These are phyloP conservation scores for Neospermospora avenae DNA, from an alignment of 2,329 filamentous ascomycete species.

Conservation along the genomic window DNA sequence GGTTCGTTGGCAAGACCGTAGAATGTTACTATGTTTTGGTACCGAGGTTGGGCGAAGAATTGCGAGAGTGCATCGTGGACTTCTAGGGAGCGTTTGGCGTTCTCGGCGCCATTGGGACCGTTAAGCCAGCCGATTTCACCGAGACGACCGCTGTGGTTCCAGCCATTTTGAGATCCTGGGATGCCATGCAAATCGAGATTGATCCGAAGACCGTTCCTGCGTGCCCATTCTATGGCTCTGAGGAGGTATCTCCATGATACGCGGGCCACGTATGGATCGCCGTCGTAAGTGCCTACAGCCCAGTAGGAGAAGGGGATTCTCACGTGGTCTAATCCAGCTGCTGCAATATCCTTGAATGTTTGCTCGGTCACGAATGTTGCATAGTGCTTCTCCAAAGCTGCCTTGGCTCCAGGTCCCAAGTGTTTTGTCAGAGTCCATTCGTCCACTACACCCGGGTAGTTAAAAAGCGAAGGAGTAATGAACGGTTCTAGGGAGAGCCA, in stretches of 20 bases:
- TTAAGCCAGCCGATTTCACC: slow-evolving; percentile 85
- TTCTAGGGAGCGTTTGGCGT: slow-evolving; percentile 78
- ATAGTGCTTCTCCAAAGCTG: slow-evolving; percentile 85
- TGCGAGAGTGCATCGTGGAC: slow-evolving; percentile 81
- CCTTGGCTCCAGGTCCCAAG: slow-evolving; percentile 62
- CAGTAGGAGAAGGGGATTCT: slow-evolving; percentile 95
- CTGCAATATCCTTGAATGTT: slow-evolving; percentile 79
- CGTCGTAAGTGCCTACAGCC: slow-evolving; percentile 81
- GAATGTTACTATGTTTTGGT: slow-evolving; percentile 86
- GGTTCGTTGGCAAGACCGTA: slow-evolving; percentile 97
- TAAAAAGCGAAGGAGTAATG: slow-evolving; percentile 89
- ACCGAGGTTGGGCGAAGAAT: slow-evolving; percentile 92
- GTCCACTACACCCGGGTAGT: slow-evolving; percentile 72
- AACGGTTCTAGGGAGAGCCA: slow-evolving; percentile 95
- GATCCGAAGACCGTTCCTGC: slow-evolving; percentile 85
- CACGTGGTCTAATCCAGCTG: slow-evolving; percentile 92
- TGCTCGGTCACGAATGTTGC: slow-evolving; percentile 81
- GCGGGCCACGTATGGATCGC: slow-evolving; percentile 82
- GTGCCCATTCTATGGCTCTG: slow-evolving; percentile 87
- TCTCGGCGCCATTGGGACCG: slow-evolving; percentile 76
- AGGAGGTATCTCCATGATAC: slow-evolving; percentile 93
- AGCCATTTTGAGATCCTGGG: slow-evolving; percentile 92
- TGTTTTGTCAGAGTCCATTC: slow-evolving; percentile 77
- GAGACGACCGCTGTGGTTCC: slow-evolving; percentile 90
- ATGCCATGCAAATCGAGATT: slow-evolving; percentile 92